Conservation (phyloP, 805 yeast genomes). For the Ogataea pini region DNA sequence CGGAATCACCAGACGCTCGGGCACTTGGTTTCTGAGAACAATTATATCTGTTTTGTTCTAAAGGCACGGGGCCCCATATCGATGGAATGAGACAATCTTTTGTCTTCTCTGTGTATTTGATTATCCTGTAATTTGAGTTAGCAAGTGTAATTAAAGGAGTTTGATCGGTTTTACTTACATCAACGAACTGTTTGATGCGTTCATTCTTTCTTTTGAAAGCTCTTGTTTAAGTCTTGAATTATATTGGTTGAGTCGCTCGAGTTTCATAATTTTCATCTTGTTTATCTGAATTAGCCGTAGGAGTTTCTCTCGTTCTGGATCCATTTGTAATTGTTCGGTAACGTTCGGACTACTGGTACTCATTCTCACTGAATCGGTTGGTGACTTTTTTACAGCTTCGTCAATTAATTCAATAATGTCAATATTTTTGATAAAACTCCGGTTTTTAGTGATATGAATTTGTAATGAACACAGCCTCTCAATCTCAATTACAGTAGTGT, state of each 20-base stretch:
- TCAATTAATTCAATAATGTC: too few species aligned
- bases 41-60: constrained; percentile 38
- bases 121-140: constrained; percentile 30
- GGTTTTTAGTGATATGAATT: not conserved
- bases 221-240: constrained; percentile 54
- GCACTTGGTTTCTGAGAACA: constrained; percentile 24
- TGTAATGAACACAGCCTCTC: not conserved
- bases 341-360: constrained; percentile 5
- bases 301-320: constrained; percentile 19
- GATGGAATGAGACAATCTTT: constrained; percentile 50
- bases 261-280: constrained; percentile 46
- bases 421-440: not conserved
- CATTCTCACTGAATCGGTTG: too few species aligned
- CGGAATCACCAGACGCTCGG: constrained; percentile 1
- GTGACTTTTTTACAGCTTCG: too few species aligned
- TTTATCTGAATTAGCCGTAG: constrained; percentile 45
- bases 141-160: not conserved
- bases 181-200: constrained; percentile 62
- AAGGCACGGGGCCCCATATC: constrained; percentile 42
- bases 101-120: constrained; percentile 44
- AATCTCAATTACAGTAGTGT: not conserved
- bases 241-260: constrained; percentile 60
- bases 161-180: constrained; percentile 20
- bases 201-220: constrained; percentile 56
- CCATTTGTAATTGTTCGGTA: constrained; percentile 17